phyloP scores from a whole-genome alignment of 805 yeast genomes.

The Cyberlindnera petersonii region DNA sequence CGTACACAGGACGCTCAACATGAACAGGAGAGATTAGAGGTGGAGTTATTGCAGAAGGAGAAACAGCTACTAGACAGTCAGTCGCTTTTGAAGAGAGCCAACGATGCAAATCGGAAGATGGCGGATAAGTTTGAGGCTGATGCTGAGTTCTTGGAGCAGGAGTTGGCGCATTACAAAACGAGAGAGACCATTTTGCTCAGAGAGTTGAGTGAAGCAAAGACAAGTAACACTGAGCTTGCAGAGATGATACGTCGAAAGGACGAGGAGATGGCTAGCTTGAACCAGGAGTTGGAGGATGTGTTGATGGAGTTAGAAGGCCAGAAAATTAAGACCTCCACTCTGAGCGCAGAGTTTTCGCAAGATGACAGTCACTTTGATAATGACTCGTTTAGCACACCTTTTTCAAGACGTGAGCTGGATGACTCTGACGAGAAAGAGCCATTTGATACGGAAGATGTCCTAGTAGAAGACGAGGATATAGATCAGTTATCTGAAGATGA shows the following conservation, averaged over 20 bases:
- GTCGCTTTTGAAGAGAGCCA: constrained; percentile 7
- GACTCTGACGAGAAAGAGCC: background rate
- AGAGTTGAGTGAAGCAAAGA: constrained; percentile 1
- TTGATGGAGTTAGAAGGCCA: constrained; percentile 12
- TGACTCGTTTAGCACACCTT: background rate
- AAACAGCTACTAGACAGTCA: constrained; percentile 15
- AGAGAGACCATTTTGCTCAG: constrained; percentile 17
- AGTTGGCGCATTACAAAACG: constrained; percentile 12
- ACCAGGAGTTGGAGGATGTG: constrained; percentile 17
- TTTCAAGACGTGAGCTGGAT: background rate
- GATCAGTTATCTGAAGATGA: constrained; percentile 8
- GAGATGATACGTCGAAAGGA: constrained; percentile 7
- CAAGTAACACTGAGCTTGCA: background rate
- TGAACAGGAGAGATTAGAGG: constrained; percentile 35
- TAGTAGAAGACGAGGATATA: constrained; percentile 2
- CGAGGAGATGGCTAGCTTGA: constrained; percentile 18
- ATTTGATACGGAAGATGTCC: constrained; percentile 1
- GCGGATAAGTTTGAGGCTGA: constrained; percentile 16
- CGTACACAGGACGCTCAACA: constrained; percentile 28
- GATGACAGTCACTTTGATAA: background rate
- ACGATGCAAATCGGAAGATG: constrained; percentile 14
- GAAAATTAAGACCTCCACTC: no score
- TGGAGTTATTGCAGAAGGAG: constrained; percentile 31
- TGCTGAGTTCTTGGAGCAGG: constrained; percentile 17
- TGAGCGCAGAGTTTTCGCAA: no score